Evolutionary conservation across 2,329 filamentous ascomycete species (phyloP), one percentile per base, ranked within the genome.

Genomic region (Diaporthe longicolla): DNA sequence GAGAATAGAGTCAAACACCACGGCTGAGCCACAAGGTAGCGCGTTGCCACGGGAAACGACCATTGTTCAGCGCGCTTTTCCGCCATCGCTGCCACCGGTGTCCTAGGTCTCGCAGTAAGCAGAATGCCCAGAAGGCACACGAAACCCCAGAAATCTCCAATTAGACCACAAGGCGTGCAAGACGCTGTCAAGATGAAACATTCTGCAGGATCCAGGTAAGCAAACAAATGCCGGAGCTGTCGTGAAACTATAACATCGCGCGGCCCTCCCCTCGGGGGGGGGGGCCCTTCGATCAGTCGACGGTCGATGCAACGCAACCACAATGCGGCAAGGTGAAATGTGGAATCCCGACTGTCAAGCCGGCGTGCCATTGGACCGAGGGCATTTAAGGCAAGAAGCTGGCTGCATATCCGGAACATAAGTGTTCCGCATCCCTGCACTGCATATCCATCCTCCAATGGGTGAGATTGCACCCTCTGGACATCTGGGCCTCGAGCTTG

Each of bases 151-250:
- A 37, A 54, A 54, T 13, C 48, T 68, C 63, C 63, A 68, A 68
- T 68, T 40, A 68, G 45, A 54, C 63, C 8, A 40, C 63, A 40
- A 29, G 48, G n/a, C 11, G 63, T 54, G 63, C 24, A 54, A 54
- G 45, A 68, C 19, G 48, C 63, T 15, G 15, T 54, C 48, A 68
- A 54, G 45, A 35, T 68, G 63, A 68, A 68, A 68, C 63, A 40
- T 48, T 40, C 21, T 26, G 63, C 63, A 68, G 19, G 52, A 52
- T 66, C 45, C 63, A 66, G 37, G 63, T 68, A 35, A 68, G 63
- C 63, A 68, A 40, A 52, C 63, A 68, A 68, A 68, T 68, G 63
- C 63, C 63, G 63, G 52, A 68, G 45, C 45, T 68, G 63, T 68
- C 32, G 63, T 68, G 63, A 17, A 54, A 68, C 63, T 52, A 52